A percentile compares a stretch with the other conserved stretches of the same genome.
These are phyloP conservation scores for Microstegium vimineum DNA, from an alignment of 176 grass and related monocot genomes.

Conservation along the genomic window DNA sequence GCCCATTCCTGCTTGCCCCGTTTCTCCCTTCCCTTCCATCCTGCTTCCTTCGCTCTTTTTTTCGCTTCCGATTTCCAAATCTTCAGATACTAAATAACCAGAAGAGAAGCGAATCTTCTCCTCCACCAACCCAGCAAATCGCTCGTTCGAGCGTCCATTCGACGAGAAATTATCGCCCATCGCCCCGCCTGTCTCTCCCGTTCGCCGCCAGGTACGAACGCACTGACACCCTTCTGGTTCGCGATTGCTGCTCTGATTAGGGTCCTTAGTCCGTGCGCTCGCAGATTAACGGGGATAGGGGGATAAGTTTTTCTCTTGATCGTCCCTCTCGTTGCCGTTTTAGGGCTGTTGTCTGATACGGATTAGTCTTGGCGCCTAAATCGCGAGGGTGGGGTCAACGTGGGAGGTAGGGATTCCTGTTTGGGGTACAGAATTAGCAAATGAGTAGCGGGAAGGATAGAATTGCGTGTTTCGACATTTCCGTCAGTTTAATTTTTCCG, in stretches of 20 bases:
- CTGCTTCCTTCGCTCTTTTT: neutral
- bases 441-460: neutral
- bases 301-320: neutral
- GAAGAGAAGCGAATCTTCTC: slow-evolving; percentile 17
- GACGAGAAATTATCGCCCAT: neutral
- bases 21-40: neutral
- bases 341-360: neutral
- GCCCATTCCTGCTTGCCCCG: neutral
- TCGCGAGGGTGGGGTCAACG: neutral
- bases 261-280: neutral
- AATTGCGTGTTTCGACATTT: neutral
- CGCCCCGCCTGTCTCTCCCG: neutral
- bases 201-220: neutral
- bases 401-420: neutral
- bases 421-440: neutral
- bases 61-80: neutral
- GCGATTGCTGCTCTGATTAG: neutral
- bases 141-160: neutral
- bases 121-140: neutral
- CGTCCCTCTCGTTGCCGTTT: neutral
- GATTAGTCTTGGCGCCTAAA: neutral
- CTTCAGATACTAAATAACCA: neutral
- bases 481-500: neutral
- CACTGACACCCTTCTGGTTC: neutral
- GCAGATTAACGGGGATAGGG: neutral